Evolutionary conservation across 2,329 filamentous ascomycete genomes (phyloP), one percentile per base, ranked within the genome.

Genomic region (Dichotomopilus funicola): DNA sequence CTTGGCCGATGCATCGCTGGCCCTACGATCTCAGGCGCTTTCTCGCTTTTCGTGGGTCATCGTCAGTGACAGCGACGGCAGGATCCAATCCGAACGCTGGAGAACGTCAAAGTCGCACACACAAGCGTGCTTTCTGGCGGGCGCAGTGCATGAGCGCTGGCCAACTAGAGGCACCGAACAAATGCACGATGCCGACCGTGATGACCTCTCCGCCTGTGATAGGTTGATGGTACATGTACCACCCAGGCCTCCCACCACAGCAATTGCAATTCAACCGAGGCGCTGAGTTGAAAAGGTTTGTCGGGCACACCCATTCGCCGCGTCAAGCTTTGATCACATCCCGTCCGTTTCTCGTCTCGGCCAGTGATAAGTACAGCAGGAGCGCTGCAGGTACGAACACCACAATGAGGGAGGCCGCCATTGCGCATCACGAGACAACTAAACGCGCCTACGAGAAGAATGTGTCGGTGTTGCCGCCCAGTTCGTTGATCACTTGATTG

Each of bases 291-390:
- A 33, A 50, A 60, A 55, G 58, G 57, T 53, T 59, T 11, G 54
- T 54, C 58, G 55, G 52, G 49, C 54, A 56, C 62, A 58, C 59
- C 62, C 56, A 63, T 64, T 64, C 62, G 63, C 60, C 61, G 60
- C 51, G 54, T 19, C 38, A 31, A 27, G 49, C 57, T 59, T 59
- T 53, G 40, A 56, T 63, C 62, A 59, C 63, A 62, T 56, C 54
- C 47, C 5, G 35, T 37, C 36, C 13, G 49, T 49, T 36, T 47
- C 52, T 56, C n/a, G 5, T 36, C 33, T 49, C 44, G 42, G 51
- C 63, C 62, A 62, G 62, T 63, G 51, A 54, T 47, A 56, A 45
- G 49, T 49, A 59, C 60, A 64, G 62, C 11, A 59, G 55, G 36
- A n/a, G 50, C 38, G 48, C 56, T 63, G 59, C 60, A 62, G 63